Evolutionary conservation across 2,329 filamentous ascomycete genomes (phyloP), one percentile per base, ranked within the genome.

Genomic region (Hymenoscyphus albidus): DNA sequence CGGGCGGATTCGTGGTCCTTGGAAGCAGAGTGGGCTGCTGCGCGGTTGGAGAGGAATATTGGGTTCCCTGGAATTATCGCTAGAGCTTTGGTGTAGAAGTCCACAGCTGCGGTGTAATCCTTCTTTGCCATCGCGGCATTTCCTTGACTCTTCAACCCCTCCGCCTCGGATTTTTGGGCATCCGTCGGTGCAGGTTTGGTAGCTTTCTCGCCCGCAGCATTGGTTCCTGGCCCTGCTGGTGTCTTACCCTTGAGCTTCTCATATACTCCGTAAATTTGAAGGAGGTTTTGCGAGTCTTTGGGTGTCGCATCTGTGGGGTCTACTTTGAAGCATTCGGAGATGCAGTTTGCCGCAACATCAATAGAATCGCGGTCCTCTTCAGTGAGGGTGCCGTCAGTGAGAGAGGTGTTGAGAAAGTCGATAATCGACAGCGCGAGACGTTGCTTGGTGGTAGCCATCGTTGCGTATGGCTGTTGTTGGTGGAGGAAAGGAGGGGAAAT

Each of bases 1-100:
- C 87, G 88, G 13, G 95, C 95, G 68, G 90, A 88, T 67, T 89
- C 87, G 80, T 98, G 93, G 79, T 97, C 88, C 72, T 88, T 86
- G 67, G 87, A 87, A 27, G 92, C 94, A 35, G 89, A 93, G 83
- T 96, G 91, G 5, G 95, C 95, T 58, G 95, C 95, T 12, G 95
- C 95, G 70, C 95, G 92, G 86, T 99, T 99, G 68, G 92, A 97
- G 51, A 99, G 89, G 83, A 95, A 99, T 78, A 99, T 95, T 48
- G 93, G 91, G 80, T 99, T 98, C 70, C 86, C 82, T 1, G 95
- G 92, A 71, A 91, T 80, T 62, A 97, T 82, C 63, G 86, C 83
- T 32, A 99, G 87, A 3, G 95, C 95, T 78, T 94, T 84, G 32
- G 91, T 92, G 83, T 99, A 99, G 70, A 91, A 82, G 72, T 92